Evolutionary conservation across 768 basidiomycete species (phyloP), one percentile per base, ranked within the genome.

Genomic region (Boletus eberwhitei): DNA sequence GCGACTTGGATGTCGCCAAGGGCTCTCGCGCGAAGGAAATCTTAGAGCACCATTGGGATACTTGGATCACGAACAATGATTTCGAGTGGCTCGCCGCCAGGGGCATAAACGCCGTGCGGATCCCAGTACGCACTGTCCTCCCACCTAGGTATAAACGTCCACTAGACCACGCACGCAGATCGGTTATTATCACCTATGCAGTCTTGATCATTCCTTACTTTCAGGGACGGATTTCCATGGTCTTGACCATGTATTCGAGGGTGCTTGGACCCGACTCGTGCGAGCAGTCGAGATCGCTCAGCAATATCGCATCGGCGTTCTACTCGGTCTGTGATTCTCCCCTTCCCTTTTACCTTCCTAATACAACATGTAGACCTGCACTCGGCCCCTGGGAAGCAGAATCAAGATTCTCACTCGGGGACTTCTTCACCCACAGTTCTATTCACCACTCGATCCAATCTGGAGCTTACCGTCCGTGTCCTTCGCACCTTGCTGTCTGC

Each of bases 351-450:
- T 11, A 34, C 39, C 75, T 50, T 29, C 60, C 61, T 68, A 32
- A 59, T 42, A 37, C 37, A 5, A 59, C 48, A 38, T 44, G 63
- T 74, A 87, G 88, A 89, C 68, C 75, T 90, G 4, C 88, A 89
- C 57, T 82, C 86, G 19, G 87, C 85, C 1, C 85, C 87, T 1
- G 88, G 88, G 9, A 88, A 86, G 63, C 88, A 90, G 61, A 90
- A 89, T 60, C 67, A 73, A 26, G 86, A 87, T 65, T 66, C 84
- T 1, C 87, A 90, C 60, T 77, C 82, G 7, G 87, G 87, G 6
- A 82, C 83, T 2, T 85, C 82, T 17, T 74, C 77, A 16, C 54
- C 73, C 19, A 51, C 67, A 32, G 71, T 82, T 13, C 71, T 71
- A 16, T 85, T 86, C 60, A 83, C 86, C 64, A 69, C 67, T 31